Conservation (phyloP, 352 stramenopile genomes). For the Pythium rhizo-oryzae region DNA sequence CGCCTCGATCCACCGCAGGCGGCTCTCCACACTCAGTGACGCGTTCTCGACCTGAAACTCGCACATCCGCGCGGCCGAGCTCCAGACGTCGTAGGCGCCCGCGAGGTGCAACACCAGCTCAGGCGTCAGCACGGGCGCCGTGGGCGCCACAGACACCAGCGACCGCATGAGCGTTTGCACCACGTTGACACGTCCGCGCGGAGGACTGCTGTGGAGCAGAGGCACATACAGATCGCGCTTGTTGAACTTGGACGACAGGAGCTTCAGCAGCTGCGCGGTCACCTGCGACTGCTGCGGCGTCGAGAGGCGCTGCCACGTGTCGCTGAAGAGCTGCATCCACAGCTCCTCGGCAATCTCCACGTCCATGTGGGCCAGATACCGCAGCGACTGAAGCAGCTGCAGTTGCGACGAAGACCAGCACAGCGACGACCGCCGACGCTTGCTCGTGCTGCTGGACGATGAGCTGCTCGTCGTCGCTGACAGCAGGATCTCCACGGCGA, state of each 20-base stretch:
- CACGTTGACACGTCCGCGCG: conserved; percentile 61
- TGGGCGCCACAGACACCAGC: conserved; percentile 60
- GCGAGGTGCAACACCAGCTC: conserved; percentile 86
- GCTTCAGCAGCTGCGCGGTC: conserved; percentile 67
- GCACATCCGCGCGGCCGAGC: conserved; percentile 63
- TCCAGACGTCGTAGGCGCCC: conserved; percentile 86
- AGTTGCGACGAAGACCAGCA: conserved; percentile 20
- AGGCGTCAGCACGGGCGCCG: conserved; percentile 72
- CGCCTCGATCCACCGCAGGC: conserved; percentile 85
- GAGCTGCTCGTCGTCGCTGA: conserved; percentile 34
- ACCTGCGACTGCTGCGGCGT: conserved; percentile 58
- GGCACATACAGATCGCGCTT: conserved; percentile 84
- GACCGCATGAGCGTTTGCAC: conserved; percentile 85
- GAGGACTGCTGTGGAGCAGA: conserved; percentile 30
- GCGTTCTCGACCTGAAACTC: conserved; percentile 86
- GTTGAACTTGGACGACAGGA: conserved; percentile 88
- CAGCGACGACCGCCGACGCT: conserved; percentile 1
- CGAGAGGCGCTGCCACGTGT: conserved; percentile 54
- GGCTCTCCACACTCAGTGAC: conserved; percentile 63
- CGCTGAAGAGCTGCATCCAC: conserved; percentile 77
- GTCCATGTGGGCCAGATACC: conserved; percentile 79
- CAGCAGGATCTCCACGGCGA: conserved; percentile 77
- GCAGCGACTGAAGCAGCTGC: conserved; percentile 47
- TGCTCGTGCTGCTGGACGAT: background rate
- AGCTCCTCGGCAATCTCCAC: conserved; percentile 84